Conservation (phyloP, 495 filamentous ascomycete species). For the Penicillium psychrofluorescens region DNA sequence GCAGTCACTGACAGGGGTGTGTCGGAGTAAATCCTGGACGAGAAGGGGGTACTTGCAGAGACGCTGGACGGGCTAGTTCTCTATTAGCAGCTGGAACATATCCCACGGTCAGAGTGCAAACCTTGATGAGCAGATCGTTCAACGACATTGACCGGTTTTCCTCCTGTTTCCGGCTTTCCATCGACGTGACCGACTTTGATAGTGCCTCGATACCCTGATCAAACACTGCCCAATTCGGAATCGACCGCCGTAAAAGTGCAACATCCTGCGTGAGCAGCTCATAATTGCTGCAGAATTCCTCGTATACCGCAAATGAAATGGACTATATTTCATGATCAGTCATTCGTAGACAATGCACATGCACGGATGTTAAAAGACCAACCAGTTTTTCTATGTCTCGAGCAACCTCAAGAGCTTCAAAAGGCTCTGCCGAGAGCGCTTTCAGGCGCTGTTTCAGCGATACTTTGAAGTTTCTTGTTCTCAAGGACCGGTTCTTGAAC, state of each 20-base stretch:
- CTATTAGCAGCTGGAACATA: constrained; percentile 6
- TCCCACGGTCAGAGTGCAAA: constrained; percentile 19
- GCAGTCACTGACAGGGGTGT: constrained; percentile 78
- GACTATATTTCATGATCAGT: constrained; percentile 45
- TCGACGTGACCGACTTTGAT: constrained; percentile 65
- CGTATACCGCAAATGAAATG: constrained; percentile 73
- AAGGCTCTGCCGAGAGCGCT: constrained; percentile 57
- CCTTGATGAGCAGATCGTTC: constrained; percentile 87
- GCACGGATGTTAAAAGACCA: constrained; percentile 11
- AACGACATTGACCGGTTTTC: constrained; percentile 70
- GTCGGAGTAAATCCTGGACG: constrained; percentile 71
- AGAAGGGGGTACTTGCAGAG: constrained; percentile 89
- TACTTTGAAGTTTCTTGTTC: constrained; percentile 19
- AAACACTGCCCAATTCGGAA: constrained; percentile 71
- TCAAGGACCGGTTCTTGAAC: constrained; percentile 24
- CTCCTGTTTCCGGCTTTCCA: constrained; percentile 54
- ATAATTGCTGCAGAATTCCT: constrained; percentile 82
- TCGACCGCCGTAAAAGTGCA: constrained; percentile 55
- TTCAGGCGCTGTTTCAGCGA: constrained; percentile 20
- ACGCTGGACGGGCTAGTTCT: constrained; percentile 75
- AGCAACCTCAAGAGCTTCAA: constrained; percentile 66
- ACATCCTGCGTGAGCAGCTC: constrained; percentile 74
- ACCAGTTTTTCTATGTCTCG: constrained; percentile 71
- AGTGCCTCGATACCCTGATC: constrained; percentile 86
- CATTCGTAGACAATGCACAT: background rate